Percentiles rank a stretch among this genome's conserved stretches.
These are phyloP conservation scores for Hypoxylon fuscum DNA, from an alignment of 495 filamentous ascomycete species.

Conservation along the genomic window DNA sequence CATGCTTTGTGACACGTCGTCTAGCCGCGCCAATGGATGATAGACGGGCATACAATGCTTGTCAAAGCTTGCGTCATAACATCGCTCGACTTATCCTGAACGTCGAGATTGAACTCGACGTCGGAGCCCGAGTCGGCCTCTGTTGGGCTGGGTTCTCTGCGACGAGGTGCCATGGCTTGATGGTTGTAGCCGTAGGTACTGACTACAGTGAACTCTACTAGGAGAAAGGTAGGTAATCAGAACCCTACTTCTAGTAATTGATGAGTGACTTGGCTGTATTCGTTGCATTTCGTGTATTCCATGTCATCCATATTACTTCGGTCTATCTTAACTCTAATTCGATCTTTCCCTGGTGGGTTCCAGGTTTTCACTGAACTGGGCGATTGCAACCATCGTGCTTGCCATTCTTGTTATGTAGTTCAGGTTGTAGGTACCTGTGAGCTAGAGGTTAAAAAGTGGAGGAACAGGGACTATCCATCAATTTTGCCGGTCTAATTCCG, in stretches of 20 bases:
- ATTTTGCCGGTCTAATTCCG: background rate
- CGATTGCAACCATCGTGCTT: conserved; percentile 3
- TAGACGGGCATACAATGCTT: conserved; percentile 29
- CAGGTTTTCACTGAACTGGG: background rate
- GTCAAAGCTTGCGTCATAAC: conserved; percentile 32
- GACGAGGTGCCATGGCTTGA: conserved; percentile 24
- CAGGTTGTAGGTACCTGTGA: no score
- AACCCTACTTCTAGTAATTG: background rate
- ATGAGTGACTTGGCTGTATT: no score
- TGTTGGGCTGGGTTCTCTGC: conserved; percentile 21
- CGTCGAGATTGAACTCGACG: conserved; percentile 9
- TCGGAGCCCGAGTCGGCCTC: conserved; percentile 31
- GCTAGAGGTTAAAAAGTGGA: background rate
- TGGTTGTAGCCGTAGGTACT: no score
- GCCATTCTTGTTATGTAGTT: background rate
- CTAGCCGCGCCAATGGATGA: background rate
- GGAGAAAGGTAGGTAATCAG: background rate
- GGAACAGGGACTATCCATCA: background rate
- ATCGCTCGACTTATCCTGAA: conserved; percentile 11
- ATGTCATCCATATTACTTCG: no score
- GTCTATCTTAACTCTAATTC: background rate
- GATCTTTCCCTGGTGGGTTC: background rate
- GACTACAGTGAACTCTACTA: background rate
- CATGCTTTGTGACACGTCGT: background rate
- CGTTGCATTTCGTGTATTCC: no score